Evolutionary conservation across 2,329 filamentous ascomycete species (phyloP).

Genomic region (Colletotrichum lupini): DNA sequence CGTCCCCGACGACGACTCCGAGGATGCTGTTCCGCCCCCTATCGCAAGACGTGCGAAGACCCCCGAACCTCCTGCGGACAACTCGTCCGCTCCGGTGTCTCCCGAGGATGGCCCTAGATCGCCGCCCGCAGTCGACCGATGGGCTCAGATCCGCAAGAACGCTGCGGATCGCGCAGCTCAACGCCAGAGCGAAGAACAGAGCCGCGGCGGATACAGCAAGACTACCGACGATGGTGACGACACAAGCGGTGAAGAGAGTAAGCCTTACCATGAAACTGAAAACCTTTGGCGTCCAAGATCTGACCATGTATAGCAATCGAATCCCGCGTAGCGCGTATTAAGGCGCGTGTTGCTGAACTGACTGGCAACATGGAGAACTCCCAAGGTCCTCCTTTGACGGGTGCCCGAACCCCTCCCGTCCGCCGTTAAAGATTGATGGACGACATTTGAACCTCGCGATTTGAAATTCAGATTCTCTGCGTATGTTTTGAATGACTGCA

Average conservation of each 20-base stretch:
- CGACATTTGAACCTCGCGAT: not conserved
- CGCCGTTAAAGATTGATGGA: slow-evolving; percentile 23
- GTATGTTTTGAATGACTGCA: slow-evolving; percentile 9
- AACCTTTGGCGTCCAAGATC: not conserved
- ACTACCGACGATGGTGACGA: slow-evolving; percentile 79
- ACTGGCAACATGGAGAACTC: slow-evolving; percentile 83
- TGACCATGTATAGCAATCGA: slow-evolving; percentile 79
- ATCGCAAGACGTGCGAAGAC: slow-evolving; percentile 56
- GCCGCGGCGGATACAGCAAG: slow-evolving; percentile 66
- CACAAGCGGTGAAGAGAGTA: slow-evolving; percentile 95
- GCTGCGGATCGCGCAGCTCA: slow-evolving; percentile 82
- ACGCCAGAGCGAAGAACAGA: slow-evolving; percentile 74
- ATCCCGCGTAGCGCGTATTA: slow-evolving; percentile 95
- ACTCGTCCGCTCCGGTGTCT: slow-evolving; percentile 42
- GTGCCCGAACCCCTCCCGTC: slow-evolving; percentile 19
- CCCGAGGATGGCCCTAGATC: slow-evolving; percentile 42
- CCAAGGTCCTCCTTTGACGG: slow-evolving; percentile 45
- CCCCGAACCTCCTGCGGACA: slow-evolving; percentile 41
- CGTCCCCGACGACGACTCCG: slow-evolving; percentile 67
- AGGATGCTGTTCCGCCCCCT: slow-evolving; percentile 62
- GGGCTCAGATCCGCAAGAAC: slow-evolving; percentile 96
- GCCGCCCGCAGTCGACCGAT: slow-evolving; percentile 75
- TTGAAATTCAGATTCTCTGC: not conserved
- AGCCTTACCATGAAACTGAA: slow-evolving; percentile 52
- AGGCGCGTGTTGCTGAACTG: slow-evolving; percentile 93